Percentiles rank a stretch among this genome's conserved stretches.
Evolutionary conservation across 2,329 filamentous ascomycete species (phyloP).

Genomic region (Aspergillus neoniger): DNA sequence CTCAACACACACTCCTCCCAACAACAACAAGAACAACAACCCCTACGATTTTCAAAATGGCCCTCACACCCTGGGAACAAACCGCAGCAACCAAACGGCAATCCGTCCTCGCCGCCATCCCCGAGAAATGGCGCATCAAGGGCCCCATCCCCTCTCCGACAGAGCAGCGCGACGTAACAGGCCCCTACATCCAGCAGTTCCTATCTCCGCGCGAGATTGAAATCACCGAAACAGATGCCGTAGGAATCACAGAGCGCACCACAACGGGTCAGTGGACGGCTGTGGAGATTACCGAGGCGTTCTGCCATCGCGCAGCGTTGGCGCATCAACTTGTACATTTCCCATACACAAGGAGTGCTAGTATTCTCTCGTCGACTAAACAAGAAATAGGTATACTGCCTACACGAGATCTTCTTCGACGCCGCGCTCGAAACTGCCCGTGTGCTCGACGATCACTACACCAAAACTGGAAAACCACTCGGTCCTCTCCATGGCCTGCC

Average conservation of each 20-base stretch:
- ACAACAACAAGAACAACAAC: not conserved
- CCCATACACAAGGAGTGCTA: not conserved
- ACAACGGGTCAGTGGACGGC: constrained; percentile 58
- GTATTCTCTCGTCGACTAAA: not conserved
- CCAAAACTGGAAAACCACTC: constrained; percentile 46
- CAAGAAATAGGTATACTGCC: constrained; percentile 44
- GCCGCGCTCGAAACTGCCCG: constrained; percentile 53
- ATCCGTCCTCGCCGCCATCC: constrained; percentile 56
- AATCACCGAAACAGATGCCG: constrained; percentile 63
- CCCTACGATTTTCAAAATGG: constrained; percentile 16
- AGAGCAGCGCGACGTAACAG: constrained; percentile 60
- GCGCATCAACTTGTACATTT: constrained; percentile 59
- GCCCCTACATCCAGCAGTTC: constrained; percentile 58
- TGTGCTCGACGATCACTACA: constrained; percentile 51
- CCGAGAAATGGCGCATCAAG: constrained; percentile 57
- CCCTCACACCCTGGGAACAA: constrained; percentile 49
- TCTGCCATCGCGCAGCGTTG: constrained; percentile 58
- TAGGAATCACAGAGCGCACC: constrained; percentile 58
- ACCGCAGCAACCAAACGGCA: constrained; percentile 56
- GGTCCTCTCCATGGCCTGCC: constrained; percentile 66
- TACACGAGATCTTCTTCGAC: constrained; percentile 59
- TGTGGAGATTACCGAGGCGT: constrained; percentile 56
- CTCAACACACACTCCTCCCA: not conserved
- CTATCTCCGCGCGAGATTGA: constrained; percentile 56
- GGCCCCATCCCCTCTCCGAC: constrained; percentile 49